Evolutionary conservation across 139 green algal genomes (phyloP).

Genomic region (Astrephomene gubernaculifera): DNA sequence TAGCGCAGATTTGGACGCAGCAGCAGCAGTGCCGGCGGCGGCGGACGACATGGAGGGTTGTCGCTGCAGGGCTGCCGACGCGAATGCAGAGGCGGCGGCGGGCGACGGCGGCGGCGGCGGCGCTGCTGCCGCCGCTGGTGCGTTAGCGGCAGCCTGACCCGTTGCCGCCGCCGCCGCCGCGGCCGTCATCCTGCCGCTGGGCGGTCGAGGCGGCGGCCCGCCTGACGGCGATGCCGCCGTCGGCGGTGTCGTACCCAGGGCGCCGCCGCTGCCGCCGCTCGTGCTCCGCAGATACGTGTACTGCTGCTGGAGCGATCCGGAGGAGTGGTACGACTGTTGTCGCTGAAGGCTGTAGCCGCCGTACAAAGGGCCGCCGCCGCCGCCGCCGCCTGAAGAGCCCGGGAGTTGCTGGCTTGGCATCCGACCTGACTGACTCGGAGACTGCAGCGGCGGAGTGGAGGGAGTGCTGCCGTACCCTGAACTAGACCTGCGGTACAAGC

Average conservation of each 20-base stretch:
- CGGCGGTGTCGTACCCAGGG: neutral
- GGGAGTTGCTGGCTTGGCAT: no score
- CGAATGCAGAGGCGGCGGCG: neutral
- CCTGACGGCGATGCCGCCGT: neutral
- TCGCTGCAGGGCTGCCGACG: neutral
- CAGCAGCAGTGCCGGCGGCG: neutral
- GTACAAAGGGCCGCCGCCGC: neutral
- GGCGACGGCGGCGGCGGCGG: neutral
- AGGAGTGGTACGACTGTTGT: neutral
- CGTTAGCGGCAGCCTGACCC: neutral
- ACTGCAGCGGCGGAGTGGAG: slow-evolving; percentile 26
- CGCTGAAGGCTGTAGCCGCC: neutral
- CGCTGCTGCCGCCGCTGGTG: neutral
- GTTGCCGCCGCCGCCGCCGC: neutral
- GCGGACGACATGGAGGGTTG: neutral
- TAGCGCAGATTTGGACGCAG: no score
- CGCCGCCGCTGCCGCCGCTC: neutral
- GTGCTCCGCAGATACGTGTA: neutral
- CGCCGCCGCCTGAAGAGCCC: neutral
- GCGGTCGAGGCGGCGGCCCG: neutral
- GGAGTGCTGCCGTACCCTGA: slow-evolving; percentile 43
- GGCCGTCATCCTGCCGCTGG: neutral
- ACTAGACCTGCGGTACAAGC: slow-evolving; percentile 1
- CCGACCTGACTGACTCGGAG: neutral
- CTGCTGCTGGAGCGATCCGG: neutral